These are phyloP conservation scores for Colletotrichum spaethianum DNA, from an alignment of 2,329 filamentous ascomycete genomes.

Conservation along the genomic window DNA sequence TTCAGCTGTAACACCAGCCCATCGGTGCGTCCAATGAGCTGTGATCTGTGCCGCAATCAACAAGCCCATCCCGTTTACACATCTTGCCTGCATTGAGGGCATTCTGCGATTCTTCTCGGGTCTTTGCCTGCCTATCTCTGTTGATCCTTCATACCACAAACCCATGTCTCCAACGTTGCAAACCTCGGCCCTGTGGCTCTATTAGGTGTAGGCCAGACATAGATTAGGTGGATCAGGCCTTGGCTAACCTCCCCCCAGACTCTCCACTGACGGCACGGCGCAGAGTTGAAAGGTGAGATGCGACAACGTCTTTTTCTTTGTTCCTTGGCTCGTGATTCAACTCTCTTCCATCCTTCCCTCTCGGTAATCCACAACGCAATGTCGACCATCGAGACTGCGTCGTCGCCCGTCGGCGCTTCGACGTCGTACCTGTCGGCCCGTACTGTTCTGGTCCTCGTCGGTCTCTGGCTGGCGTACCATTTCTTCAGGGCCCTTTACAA, in stretches of 20 bases:
- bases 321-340: not conserved
- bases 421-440: conserved; percentile 27
- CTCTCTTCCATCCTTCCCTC: not conserved
- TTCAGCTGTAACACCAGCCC: not conserved
- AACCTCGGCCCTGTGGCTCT: conserved; percentile 33
- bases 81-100: too few relatives aligned
- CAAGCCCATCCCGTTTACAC: not conserved
- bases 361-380: conserved; percentile 14
- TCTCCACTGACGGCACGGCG: conserved; percentile 16
- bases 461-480: conserved; percentile 49
- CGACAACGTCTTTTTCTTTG: conserved; percentile 17
- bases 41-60: not conserved
- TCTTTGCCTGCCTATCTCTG: conserved; percentile 4
- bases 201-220: conserved; percentile 33
- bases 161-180: conserved; percentile 20
- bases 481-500: conserved; percentile 50
- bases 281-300: conserved; percentile 17
- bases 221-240: conserved; percentile 24
- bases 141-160: conserved; percentile 22
- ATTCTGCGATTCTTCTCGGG: not conserved
- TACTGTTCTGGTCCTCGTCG: conserved; percentile 40
- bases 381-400: conserved; percentile 20
- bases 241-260: conserved; percentile 28
- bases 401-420: conserved; percentile 21
- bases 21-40: not conserved